Evolutionary conservation across 306 rosid species (phyloP), one percentile per base, ranked within the genome.

Genomic region (Acacia confusa): DNA sequence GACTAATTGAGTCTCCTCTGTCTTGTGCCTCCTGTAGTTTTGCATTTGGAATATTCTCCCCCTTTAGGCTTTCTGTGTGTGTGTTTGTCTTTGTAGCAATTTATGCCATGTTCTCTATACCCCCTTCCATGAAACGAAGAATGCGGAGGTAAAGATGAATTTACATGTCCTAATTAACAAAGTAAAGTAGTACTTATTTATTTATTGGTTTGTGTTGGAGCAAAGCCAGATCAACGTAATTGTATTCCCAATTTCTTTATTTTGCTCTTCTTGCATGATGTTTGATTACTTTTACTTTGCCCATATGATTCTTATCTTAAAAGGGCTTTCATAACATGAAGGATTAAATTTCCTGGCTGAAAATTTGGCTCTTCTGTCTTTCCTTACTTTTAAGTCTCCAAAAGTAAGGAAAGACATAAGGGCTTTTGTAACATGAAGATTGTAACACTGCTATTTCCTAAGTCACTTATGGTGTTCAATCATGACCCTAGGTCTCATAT

Each of bases 41-140:
- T 32, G 60, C 36, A 22, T 22, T 55, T 15, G 72, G 27, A 28
- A 69, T 27, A 48, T 74, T 74, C 24, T 27, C 32, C 28, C 34
- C 70, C 52, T 69, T 47, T 43, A 25, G 65, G 44, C 48, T 20
- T 82, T 68, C 38, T 57, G 36, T 68, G 34, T 65, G 36, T 68
- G 53, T 16, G 47, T 64, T 34, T 40, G 48, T 79, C 57, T 63
- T 74, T 25, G 50, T 82, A 53, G 40, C 70, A 34, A n/a, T 74
- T 68, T 25, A 81, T 80, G 61, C 41, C 17, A 30, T 69, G 61
- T 77, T 60, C 17, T 67, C 75, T 84, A 41, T 85, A 15, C 7
- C 40, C 53, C 34, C 45, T 77, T 66, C 45, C 20, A 47, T 24
- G 38, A 14, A 12, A 16, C 36, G 66, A 40, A 75, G 55, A 70